These are phyloP conservation scores for Aleurites moluccanus DNA, from an alignment of 441 rosid genomes.

Conservation along the genomic window DNA sequence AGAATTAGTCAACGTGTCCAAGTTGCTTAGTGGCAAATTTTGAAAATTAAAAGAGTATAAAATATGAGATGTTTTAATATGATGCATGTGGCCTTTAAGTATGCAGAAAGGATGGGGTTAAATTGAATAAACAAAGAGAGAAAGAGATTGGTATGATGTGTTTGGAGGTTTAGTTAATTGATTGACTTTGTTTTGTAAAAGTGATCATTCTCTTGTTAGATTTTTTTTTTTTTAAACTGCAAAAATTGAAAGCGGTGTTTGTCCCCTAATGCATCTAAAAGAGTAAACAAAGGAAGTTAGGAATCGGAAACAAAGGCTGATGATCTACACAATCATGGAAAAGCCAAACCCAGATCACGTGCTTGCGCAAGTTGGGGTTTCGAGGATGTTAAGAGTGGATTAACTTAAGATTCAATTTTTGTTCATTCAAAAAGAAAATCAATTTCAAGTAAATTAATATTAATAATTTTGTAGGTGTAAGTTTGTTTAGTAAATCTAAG, in stretches of 20 bases:
- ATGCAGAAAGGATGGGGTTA: slow-evolving; percentile 25
- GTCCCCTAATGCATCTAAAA: slow-evolving; percentile 16
- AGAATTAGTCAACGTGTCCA: slow-evolving; percentile 30
- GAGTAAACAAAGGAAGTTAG: background rate
- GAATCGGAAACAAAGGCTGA: background rate
- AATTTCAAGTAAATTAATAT: too few species aligned
- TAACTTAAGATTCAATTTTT: too few species aligned
- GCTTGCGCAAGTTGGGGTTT: too few species aligned
- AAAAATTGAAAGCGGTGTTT: background rate
- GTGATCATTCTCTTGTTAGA: background rate
- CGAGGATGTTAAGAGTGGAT: too few species aligned
- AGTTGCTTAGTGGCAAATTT: slow-evolving; percentile 1
- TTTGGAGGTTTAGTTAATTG: slow-evolving; percentile 15
- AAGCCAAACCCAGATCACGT: background rate
- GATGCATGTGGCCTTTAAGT: slow-evolving; percentile 30
- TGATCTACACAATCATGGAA: slow-evolving; percentile 3
- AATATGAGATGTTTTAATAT: background rate
- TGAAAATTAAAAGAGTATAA: slow-evolving; percentile 4
- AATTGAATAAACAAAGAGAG: background rate
- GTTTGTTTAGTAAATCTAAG: too few species aligned
- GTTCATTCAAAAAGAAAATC: too few species aligned
- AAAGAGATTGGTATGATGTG: background rate
- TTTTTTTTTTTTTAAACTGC: background rate
- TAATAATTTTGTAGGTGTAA: too few species aligned
- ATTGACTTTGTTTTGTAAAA: slow-evolving; percentile 14